Base-by-base conservation (phyloP, 225 moss, liverwort and hornwort genomes). In the Physcomitrium patens region DNA sequence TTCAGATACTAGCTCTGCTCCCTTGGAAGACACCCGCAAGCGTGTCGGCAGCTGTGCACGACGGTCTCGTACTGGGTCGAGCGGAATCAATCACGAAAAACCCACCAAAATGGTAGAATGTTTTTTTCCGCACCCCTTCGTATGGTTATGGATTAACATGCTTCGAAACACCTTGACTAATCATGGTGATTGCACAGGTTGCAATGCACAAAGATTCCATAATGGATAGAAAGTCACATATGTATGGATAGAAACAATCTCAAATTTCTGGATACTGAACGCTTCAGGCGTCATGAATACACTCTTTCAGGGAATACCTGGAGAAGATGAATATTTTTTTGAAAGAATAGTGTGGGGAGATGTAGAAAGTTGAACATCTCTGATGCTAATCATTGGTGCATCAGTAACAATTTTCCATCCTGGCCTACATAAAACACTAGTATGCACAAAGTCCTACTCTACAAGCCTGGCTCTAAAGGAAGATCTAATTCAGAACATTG, bases 391-490 rank as follows among this genome's bases (percentile, higher is more conserved):
- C 42, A 53, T 70, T 54, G 59, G 55, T 42, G 63, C 68, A 79
- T 45, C 79, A 76, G 59, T 63, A 72, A 80, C 49, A 70, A 65
- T 48, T 66, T 52, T 64, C 26, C 19, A 71, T 61, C 47, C 66
- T 71, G 43, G 17, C 27, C n/a, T 57, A 19, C 22, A 68, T 58
- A 59, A 58, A 75, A 53, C 60, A 78, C 60, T 65, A 75, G 56
- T 73, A 80, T 69, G 58, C 76, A 72, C 79, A 68, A 53, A 77
- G 59, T 53, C 31, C 73, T 80, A 76, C 14, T 50, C 62, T 75
- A 72, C 22, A 15, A 65, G 44, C 45, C 79, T 18, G 57, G 15
- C 68, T 67, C 53, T 68, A 27, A 6, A 8, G 19, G 54, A 46
- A 69, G 49, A 73, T 14, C 77, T 64, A 72, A 51, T 24, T 53